Evolutionary conservation across 768 basidiomycete species (phyloP), one percentile per base, ranked within the genome.

Genomic region (Xerocomellus dryophilus): DNA sequence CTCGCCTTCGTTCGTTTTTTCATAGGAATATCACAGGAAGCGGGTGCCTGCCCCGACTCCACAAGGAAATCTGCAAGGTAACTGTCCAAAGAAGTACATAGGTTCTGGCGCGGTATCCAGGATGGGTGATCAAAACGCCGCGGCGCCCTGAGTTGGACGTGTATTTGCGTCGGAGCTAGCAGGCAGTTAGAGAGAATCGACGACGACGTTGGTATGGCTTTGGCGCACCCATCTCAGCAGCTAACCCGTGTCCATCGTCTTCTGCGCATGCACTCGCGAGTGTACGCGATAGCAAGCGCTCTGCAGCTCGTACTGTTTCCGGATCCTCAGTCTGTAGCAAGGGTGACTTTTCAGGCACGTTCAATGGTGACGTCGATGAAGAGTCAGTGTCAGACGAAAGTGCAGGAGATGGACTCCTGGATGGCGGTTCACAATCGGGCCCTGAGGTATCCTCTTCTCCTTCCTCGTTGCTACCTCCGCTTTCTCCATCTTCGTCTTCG

Each of bases 61-160:
- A 57, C 61, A n/a, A 74, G 58, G 57, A 78, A 78, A 18, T 66
- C 64, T 1, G 61, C 57, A 17, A 78, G 65, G 46, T 59, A 59
- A 10, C 46, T 54, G n/a, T 79, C 76, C 36, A 80, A 60, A 4
- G 74, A 64, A 11, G 65, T 41, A 32, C 69, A 69, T 18, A 74
- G 53, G 50, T 74, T 77, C 63, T 80, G 79, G 7, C 76, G 72
- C 5, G 78, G 78, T 32, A 72, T 62, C 78, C 79, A 80, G 7
- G 71, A 67, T 4, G 79, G 74, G 50, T 80, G 79, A 8, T 61
- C 57, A 59, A 80, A 80, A 14, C 77, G 69, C 6, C 79, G 68
- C 1, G 79, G 79, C 0, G 79, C 79, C 42, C 76, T 75, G 20
- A 80, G 69, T 11, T 78, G 65, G 43, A 81, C 59, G 27, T 81